phyloP scores from a whole-genome alignment of 768 basidiomycete species.

The Fomitopsis pulvina region DNA sequence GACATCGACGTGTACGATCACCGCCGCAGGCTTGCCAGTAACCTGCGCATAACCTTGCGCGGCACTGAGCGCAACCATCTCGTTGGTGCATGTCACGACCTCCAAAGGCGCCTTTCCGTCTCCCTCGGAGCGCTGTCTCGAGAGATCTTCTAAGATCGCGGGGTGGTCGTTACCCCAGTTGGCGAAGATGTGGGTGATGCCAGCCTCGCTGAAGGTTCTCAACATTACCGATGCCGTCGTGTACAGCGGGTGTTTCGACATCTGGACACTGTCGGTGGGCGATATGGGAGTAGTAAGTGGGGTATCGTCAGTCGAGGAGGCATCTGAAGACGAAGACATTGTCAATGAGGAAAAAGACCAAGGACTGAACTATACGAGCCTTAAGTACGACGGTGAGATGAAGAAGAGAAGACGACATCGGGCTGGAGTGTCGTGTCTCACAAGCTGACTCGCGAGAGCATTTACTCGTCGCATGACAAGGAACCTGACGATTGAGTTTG shows the following conservation, averaged over 20 bases:
- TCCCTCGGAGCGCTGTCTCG: conserved; percentile 41
- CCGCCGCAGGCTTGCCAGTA: conserved; percentile 59
- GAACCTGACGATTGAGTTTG: not conserved
- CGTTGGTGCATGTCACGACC: conserved; percentile 66
- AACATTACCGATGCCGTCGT: conserved; percentile 62
- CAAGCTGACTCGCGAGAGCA: too few relatives aligned
- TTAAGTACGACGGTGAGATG: not conserved
- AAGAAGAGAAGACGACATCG: not conserved
- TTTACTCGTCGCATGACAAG: not conserved
- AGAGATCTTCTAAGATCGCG: conserved; percentile 62
- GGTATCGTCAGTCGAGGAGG: not conserved
- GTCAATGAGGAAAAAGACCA: too few relatives aligned
- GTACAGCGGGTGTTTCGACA: conserved; percentile 20
- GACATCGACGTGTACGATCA: conserved; percentile 71
- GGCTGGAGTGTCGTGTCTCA: not conserved
- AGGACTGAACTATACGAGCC: not conserved
- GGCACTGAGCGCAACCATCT: conserved; percentile 69
- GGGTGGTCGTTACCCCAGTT: conserved; percentile 80
- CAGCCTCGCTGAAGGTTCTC: conserved; percentile 43
- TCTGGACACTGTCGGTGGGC: not conserved
- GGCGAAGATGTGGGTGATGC: conserved; percentile 63
- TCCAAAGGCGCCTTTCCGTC: conserved; percentile 34
- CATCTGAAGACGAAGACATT: not conserved
- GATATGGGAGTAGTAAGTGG: not conserved
- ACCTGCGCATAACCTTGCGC: conserved; percentile 69